Evolutionary conservation across 1,139 yeast species (phyloP).

Genomic region (Suhomyces kunorum): DNA sequence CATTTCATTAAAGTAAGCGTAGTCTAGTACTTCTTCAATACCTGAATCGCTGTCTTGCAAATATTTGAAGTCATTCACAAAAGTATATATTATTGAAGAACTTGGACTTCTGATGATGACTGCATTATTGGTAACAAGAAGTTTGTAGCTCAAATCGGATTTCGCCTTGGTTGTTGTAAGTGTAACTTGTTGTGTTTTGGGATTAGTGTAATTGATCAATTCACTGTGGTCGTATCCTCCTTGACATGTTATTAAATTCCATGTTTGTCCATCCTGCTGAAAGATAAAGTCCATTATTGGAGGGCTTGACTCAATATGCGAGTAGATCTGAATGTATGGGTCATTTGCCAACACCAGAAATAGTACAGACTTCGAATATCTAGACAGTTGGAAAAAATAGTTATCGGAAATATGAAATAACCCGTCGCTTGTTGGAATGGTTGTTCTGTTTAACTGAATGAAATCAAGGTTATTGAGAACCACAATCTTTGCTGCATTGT

Average conservation of each 20-base stretch:
- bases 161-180: not conserved
- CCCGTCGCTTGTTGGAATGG: conserved; percentile 25
- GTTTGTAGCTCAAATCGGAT: too few relatives aligned
- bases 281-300: conserved; percentile 36
- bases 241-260: conserved; percentile 32
- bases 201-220: conserved; percentile 15
- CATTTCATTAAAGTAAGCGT: not conserved
- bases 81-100: not conserved
- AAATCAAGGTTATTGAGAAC: conserved; percentile 27
- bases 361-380: conserved; percentile 34
- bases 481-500: conserved; percentile 3
- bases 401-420: conserved; percentile 33
- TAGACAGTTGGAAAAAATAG: conserved; percentile 37
- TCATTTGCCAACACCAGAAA: conserved; percentile 29
- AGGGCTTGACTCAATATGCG: conserved; percentile 32
- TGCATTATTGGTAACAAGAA: not conserved
- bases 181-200: not conserved
- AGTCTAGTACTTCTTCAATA: not conserved
- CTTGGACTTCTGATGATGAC: not conserved
- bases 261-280: conserved; percentile 3
- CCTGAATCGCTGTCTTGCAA: not conserved
- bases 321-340: conserved; percentile 32
- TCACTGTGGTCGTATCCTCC: conserved; percentile 46
- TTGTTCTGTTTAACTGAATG: conserved; percentile 34
- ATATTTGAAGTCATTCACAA: not conserved